Evolutionary conservation across 495 filamentous ascomycete species (phyloP).

Genomic region (Poronia punctata): DNA sequence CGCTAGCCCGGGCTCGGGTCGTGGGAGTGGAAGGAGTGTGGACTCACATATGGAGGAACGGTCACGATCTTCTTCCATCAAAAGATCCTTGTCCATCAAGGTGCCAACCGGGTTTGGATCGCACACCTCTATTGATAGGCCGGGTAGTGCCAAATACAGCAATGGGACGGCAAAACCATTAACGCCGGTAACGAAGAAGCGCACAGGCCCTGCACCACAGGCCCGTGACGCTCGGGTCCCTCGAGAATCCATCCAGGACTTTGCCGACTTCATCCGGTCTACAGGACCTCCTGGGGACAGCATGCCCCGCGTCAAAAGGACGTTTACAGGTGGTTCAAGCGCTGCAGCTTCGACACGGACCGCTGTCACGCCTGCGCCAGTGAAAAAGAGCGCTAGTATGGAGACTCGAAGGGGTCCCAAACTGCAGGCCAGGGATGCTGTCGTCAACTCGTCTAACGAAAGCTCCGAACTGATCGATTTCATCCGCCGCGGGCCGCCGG

Average conservation of each 20-base stretch:
- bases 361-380: constrained; percentile 12
- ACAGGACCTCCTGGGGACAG: constrained; percentile 57
- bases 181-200: constrained; percentile 24
- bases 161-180: constrained; percentile 22
- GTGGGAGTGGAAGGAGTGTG: constrained; percentile 36
- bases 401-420: constrained; percentile 29
- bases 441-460: constrained; percentile 50
- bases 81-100: constrained; percentile 30
- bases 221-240: constrained; percentile 62
- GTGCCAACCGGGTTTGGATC: constrained; percentile 33
- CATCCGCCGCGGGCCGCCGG: constrained; percentile 74
- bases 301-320: constrained; percentile 12
- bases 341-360: constrained; percentile 16
- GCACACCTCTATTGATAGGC: constrained; percentile 28
- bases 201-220: constrained; percentile 34
- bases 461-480: constrained; percentile 90
- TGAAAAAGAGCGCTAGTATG: constrained; percentile 24
- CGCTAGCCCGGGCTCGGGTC: constrained; percentile 29
- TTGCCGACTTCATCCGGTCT: constrained; percentile 79
- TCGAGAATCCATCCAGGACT: constrained; percentile 61
- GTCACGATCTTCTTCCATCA: constrained; percentile 37
- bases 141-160: constrained; percentile 20
- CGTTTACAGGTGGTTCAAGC: neutral
- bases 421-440: constrained; percentile 67
- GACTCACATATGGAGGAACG: constrained; percentile 27